These are phyloP conservation scores for Phytophthora agathidicida DNA, from an alignment of 352 stramenopile genomes.

Conservation along the genomic window DNA sequence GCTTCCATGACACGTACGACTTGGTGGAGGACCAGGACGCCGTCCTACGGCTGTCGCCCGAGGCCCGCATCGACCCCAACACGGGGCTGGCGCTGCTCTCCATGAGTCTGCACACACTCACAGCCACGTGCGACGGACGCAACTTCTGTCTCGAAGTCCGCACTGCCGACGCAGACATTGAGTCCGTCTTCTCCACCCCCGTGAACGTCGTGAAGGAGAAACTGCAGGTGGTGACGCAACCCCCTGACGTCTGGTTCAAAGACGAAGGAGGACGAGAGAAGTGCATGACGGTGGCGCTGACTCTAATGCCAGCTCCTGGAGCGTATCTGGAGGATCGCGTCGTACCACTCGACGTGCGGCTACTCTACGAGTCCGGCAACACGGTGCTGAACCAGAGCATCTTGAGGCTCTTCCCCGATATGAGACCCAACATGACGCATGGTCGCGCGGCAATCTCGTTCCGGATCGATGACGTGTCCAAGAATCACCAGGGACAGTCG, in stretches of 20 bases:
- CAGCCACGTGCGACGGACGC: slow-evolving; percentile 61
- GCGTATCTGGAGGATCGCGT: slow-evolving; percentile 76
- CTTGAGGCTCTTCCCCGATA: slow-evolving; percentile 87
- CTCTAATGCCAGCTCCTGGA: slow-evolving; percentile 77
- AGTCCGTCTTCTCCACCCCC: slow-evolving; percentile 68
- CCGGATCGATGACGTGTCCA: slow-evolving; percentile 96
- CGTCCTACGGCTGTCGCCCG: slow-evolving; percentile 28
- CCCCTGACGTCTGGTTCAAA: slow-evolving; percentile 96
- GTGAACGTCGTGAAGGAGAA: slow-evolving; percentile 83
- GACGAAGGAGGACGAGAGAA: slow-evolving; percentile 96
- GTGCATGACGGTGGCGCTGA: slow-evolving; percentile 91
- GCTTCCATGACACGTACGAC: slow-evolving; percentile 83
- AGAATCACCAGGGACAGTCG: slow-evolving; percentile 97
- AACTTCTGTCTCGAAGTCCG: slow-evolving; percentile 76
- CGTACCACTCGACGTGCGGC: slow-evolving; percentile 65
- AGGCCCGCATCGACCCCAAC: slow-evolving; percentile 37
- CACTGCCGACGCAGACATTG: slow-evolving; percentile 50
- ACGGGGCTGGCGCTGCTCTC: slow-evolving; percentile 54
- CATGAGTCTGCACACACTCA: slow-evolving; percentile 56
- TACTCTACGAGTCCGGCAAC: slow-evolving; percentile 89
- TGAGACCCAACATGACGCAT: slow-evolving; percentile 86
- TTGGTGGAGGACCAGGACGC: slow-evolving; percentile 67
- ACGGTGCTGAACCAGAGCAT: slow-evolving; percentile 92
- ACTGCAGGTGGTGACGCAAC: slow-evolving; percentile 75
- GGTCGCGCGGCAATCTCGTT: slow-evolving; percentile 90